These are phyloP conservation scores for Clavariopsis aquatica DNA, from an alignment of 495 filamentous ascomycete genomes.

Conservation along the genomic window DNA sequence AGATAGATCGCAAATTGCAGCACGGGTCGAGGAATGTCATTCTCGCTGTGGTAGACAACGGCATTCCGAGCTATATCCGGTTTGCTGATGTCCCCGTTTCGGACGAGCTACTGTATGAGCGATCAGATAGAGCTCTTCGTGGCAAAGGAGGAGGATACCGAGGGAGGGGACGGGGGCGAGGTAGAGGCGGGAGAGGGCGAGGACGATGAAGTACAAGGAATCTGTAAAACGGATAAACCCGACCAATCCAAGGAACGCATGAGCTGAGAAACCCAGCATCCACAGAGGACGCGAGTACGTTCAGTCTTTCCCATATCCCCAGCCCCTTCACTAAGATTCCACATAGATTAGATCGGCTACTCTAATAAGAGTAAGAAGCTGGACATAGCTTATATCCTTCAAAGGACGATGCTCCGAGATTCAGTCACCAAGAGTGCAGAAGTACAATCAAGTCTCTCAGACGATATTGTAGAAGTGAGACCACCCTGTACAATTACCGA, in stretches of 20 bases:
- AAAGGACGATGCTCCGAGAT: no score
- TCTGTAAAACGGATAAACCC: no score
- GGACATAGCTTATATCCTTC: no score
- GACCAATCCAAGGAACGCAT: no score
- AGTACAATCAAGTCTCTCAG: background rate
- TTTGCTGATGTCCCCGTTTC: slow-evolving; percentile 78
- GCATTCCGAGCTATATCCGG: slow-evolving; percentile 82
- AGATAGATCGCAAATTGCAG: slow-evolving; percentile 56
- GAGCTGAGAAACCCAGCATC: no score
- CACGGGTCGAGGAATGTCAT: slow-evolving; percentile 83
- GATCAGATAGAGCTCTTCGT: slow-evolving; percentile 45
- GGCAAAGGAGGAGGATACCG: slow-evolving; percentile 45
- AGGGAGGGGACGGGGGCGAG: slow-evolving; percentile 49
- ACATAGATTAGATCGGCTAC: background rate
- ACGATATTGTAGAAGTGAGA: background rate
- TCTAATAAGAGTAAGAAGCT: no score
- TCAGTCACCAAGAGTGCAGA: background rate
- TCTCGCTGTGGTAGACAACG: slow-evolving; percentile 84
- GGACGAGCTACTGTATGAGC: slow-evolving; percentile 65
- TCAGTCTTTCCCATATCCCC: background rate
- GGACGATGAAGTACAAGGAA: no score
- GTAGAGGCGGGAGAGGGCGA: slow-evolving; percentile 48
- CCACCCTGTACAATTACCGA: background rate
- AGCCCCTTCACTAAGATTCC: background rate
- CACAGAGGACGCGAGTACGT: background rate